Evolutionary conservation across 495 filamentous ascomycete genomes (phyloP).

Genomic region (Penicillium dipodomyicola): DNA sequence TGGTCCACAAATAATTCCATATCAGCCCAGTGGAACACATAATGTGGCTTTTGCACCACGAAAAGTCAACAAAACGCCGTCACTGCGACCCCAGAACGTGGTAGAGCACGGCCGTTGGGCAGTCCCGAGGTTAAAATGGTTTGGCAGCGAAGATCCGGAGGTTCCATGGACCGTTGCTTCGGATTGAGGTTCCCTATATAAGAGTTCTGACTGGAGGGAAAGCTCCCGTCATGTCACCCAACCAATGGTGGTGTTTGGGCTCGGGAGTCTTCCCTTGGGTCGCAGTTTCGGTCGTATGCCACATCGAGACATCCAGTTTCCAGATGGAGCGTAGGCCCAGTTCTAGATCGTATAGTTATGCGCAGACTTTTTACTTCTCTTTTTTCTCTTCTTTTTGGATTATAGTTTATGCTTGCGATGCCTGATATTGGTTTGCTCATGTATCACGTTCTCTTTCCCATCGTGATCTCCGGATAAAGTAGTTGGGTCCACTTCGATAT

Average conservation of each 20-base stretch:
- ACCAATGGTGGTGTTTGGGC: not conserved
- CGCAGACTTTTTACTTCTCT: not conserved
- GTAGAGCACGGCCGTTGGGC: conserved; percentile 12
- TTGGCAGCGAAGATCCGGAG: not conserved
- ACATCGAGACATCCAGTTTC: not conserved
- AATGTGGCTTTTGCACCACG: not conserved
- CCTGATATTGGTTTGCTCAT: not conserved
- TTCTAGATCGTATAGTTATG: not conserved
- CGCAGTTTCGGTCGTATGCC: not conserved
- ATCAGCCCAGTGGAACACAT: not conserved
- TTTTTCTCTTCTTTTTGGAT: not conserved
- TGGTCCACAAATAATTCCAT: not conserved
- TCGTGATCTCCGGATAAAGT: not conserved
- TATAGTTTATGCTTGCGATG: not conserved
- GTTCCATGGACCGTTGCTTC: conserved; percentile 5
- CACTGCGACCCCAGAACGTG: conserved; percentile 25
- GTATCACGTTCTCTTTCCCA: not conserved
- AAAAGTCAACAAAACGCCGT: not conserved
- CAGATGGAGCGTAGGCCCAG: not conserved
- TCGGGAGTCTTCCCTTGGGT: not conserved
- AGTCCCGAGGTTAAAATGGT: not conserved
- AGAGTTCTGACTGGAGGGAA: conserved; percentile 3
- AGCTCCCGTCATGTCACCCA: not conserved
- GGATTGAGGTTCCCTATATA: not conserved
- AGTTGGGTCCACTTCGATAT: not conserved